Conservation (phyloP, 2,329 filamentous ascomycete species). For the Penicillium sp. region DNA sequence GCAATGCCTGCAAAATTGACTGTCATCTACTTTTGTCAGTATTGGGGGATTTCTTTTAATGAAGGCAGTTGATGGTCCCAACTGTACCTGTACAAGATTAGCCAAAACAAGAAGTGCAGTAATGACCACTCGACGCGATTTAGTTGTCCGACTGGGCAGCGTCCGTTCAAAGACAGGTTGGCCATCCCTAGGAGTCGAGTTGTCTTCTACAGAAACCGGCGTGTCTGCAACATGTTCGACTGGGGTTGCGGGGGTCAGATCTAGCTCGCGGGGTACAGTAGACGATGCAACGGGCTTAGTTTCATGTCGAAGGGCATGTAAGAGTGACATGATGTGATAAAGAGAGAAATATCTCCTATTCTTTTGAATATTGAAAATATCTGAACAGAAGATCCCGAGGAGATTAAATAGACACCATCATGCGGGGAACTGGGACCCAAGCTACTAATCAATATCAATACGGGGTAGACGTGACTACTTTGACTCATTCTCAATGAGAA, state of each 20-base stretch:
- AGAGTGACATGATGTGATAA: background rate
- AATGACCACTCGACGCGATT: constrained; percentile 19
- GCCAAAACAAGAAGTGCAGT: constrained; percentile 25
- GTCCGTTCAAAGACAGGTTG: constrained; percentile 25
- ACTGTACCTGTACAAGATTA: constrained; percentile 30
- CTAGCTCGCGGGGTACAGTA: background rate
- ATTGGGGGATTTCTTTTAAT: background rate
- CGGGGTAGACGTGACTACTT: background rate
- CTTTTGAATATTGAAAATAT: background rate
- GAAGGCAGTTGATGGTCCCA: background rate
- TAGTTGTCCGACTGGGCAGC: constrained; percentile 15
- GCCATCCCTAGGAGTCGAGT: background rate
- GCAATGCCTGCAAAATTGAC: constrained; percentile 30
- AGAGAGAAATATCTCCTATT: background rate
- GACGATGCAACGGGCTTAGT: background rate
- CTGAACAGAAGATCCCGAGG: background rate
- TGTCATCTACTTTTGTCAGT: constrained; percentile 23
- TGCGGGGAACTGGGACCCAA: no score
- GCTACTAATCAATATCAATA: background rate
- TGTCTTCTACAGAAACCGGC: background rate
- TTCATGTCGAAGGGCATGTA: background rate
- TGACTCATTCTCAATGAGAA: background rate
- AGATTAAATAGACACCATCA: background rate
- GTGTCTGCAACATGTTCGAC: background rate
- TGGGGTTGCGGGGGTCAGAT: background rate